Base-by-base conservation (phyloP, 2,329 filamentous ascomycete species). In the Aureobasidium namibiae region DNA sequence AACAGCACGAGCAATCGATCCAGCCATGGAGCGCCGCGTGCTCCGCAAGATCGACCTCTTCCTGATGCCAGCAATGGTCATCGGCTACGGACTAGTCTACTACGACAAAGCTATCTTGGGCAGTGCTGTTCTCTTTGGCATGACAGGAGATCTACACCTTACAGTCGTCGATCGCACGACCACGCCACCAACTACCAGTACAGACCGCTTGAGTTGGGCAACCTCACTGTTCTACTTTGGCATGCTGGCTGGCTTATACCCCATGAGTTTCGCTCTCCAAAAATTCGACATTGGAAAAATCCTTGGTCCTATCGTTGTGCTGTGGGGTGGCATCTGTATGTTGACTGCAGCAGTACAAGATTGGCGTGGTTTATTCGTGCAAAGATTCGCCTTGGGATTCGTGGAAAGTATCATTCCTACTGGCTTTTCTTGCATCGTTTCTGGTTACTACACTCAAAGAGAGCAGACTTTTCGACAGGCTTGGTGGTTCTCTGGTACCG, bases 171-270 rank as follows among this genome's bases (percentile, higher is more conserved):
- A 81, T 62, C 67, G 75, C n/a, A 70, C 74, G 1, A 78, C 74
- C 2, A 75, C 70, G 1, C 84, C 85, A 0, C 78, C 81, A 0
- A 80, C 80, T 0, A 81, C 80, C 16, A 81, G 87, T 67, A 90
- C 88, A 0, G 79, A 81, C 0, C 80, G 88, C 11, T 79, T 91
- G 29, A 85, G 81, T 64, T 91, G 87, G 88, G 88, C 88, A 2
- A 90, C 87, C 0, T 90, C 86, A 0, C 77, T 90, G 66, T 90
- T 91, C 75, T 91, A 90, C 74, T 90, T 91, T 64, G 88, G 88
- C 38, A 88, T 89, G 86, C 78, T 92, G 2, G 83, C 81, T 0
- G 88, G 88, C 0, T 74, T 88, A 3, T 90, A 89, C 62, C 88
- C 87, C 1, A 84, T 90, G 81, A 86, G 85, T 0, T 89, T 87